phyloP scores from a whole-genome alignment of 148 eudicot genomes.

The Gaultheria prostrata region DNA sequence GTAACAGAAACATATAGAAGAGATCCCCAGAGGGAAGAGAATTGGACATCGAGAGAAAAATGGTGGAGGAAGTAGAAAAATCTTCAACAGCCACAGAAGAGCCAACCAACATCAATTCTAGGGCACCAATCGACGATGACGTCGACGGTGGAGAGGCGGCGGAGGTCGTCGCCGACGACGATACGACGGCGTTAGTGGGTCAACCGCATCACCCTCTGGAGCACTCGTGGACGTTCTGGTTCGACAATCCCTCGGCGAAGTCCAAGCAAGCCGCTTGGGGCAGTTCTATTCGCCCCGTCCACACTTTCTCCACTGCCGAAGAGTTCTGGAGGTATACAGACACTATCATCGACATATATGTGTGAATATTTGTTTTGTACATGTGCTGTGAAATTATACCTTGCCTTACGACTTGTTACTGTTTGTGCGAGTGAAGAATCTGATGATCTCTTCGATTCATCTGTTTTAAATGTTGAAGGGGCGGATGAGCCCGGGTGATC shows the following conservation, averaged over 20 bases:
- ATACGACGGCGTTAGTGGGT: background rate
- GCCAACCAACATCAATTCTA: background rate
- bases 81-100: constrained; percentile 24
- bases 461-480: too few relatives aligned
- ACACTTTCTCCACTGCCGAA: constrained; percentile 84
- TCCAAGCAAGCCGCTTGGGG: constrained; percentile 68
- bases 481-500: too few relatives aligned
- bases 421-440: too few relatives aligned
- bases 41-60: background rate
- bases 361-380: background rate
- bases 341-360: background rate
- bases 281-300: constrained; percentile 63
- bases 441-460: too few relatives aligned
- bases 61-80: constrained; percentile 36
- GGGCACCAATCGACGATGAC: constrained; percentile 7
- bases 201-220: constrained; percentile 52
- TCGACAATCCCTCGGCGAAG: constrained; percentile 69
- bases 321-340: constrained; percentile 76
- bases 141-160: constrained; percentile 19
- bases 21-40: background rate
- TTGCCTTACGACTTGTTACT: too few relatives aligned
- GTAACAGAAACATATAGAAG: too few relatives aligned
- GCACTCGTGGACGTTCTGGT: constrained; percentile 94
- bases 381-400: too few relatives aligned
- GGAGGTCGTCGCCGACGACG: constrained; percentile 32